These are phyloP conservation scores for Hysterangium stoloniferum DNA, from an alignment of 768 basidiomycete genomes.

Conservation along the genomic window DNA sequence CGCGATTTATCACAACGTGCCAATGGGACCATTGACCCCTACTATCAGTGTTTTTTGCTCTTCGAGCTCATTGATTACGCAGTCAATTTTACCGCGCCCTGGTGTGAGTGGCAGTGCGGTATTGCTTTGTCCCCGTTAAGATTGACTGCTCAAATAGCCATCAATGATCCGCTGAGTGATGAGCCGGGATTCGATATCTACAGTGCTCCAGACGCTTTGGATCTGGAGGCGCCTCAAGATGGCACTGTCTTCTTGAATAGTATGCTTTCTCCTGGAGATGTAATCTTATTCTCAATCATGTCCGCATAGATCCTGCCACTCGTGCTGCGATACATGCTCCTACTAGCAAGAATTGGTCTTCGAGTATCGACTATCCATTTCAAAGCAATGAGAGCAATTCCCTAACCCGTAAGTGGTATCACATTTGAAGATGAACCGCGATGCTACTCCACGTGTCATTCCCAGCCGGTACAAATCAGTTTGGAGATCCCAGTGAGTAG, in stretches of 20 bases:
- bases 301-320: constrained; percentile 19
- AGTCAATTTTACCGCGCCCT: constrained; percentile 61
- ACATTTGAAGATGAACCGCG: no score
- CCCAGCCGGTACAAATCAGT: constrained; percentile 5
- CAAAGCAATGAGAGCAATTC: constrained; percentile 19
- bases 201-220: constrained; percentile 35
- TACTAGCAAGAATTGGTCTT: constrained; percentile 41
- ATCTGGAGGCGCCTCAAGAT: constrained; percentile 43
- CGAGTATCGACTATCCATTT: constrained; percentile 29
- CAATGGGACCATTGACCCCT: constrained; percentile 40
- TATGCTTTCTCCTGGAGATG: constrained; percentile 25
- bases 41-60: constrained; percentile 49
- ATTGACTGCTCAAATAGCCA: neutral
- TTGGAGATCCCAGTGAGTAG: constrained; percentile 28
- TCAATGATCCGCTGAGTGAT: neutral
- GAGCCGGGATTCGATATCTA: constrained; percentile 12
- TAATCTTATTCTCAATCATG: neutral
- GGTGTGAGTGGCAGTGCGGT: constrained; percentile 30
- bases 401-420: constrained; percentile 7
- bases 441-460: neutral
- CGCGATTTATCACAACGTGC: constrained; percentile 39
- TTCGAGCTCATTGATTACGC: constrained; percentile 67
- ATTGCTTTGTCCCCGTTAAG: neutral
- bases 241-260: constrained; percentile 56
- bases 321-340: constrained; percentile 62